Conservation (phyloP, 768 basidiomycete species). For the Termitomyces titanicus region DNA sequence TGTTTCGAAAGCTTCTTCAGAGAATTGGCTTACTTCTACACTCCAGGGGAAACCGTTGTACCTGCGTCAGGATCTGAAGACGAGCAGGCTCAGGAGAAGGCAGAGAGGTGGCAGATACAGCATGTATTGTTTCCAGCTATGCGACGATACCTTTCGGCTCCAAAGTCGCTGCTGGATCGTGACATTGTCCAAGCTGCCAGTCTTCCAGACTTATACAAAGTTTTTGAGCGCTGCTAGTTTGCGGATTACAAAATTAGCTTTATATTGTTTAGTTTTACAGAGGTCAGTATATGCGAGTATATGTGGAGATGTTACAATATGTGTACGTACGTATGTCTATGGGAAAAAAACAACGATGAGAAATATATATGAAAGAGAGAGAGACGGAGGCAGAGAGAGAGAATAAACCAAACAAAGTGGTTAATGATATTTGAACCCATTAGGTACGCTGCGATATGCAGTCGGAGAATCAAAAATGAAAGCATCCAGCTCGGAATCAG, state of each 20-base stretch:
- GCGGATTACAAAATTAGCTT: conserved; percentile 8
- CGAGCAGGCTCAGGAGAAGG: conserved; percentile 44
- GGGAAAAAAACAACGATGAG: conserved; percentile 13
- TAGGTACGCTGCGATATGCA: conserved; percentile 41
- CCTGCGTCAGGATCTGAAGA: conserved; percentile 22
- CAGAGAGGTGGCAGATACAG: conserved; percentile 83
- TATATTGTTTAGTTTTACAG: conserved; percentile 12
- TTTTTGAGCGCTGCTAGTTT: conserved; percentile 86
- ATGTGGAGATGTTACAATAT: conserved; percentile 17
- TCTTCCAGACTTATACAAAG: conserved; percentile 88
- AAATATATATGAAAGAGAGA: neutral
- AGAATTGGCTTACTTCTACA: conserved; percentile 91
- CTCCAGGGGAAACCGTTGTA: conserved; percentile 49
- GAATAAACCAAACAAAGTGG: conserved; percentile 1
- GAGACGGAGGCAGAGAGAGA: neutral
- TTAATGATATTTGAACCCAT: conserved; percentile 39
- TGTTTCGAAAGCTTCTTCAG: conserved; percentile 86
- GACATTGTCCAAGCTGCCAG: conserved; percentile 88
- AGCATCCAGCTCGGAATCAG: conserved; percentile 53
- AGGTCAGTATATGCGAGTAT: conserved; percentile 13
- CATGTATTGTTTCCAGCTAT: conserved; percentile 88
- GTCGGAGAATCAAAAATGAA: conserved; percentile 60
- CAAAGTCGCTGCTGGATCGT: conserved; percentile 58
- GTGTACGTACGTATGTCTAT: conserved; percentile 12
- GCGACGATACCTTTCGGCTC: conserved; percentile 70